Conservation (phyloP, 2,329 filamentous ascomycete genomes). For the Colletotrichum sp. region DNA sequence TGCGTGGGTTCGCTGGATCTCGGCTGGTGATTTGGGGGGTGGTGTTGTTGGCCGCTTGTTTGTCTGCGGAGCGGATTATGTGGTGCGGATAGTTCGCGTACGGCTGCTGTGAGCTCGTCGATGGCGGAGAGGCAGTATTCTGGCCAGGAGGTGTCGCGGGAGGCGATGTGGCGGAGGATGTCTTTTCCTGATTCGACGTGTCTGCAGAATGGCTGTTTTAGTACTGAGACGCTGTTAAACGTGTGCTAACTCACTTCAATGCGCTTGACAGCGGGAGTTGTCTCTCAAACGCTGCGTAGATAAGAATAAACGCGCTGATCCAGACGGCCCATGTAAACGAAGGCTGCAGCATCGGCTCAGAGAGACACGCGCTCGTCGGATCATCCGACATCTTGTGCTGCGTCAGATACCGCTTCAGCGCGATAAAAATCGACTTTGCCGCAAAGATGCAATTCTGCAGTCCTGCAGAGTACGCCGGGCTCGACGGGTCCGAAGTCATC, state of each 20-base stretch:
- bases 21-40: not conserved
- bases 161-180: slow-evolving; percentile 30
- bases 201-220: slow-evolving; percentile 13
- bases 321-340: slow-evolving; percentile 58
- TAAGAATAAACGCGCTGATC: slow-evolving; percentile 57
- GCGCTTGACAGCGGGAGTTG: slow-evolving; percentile 43
- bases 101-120: slow-evolving; percentile 33
- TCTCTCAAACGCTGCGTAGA: slow-evolving; percentile 53
- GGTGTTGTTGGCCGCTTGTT: not conserved
- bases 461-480: slow-evolving; percentile 49
- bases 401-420: slow-evolving; percentile 34
- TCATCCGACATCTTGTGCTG: slow-evolving; percentile 16
- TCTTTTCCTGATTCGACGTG: slow-evolving; percentile 33
- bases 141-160: slow-evolving; percentile 36
- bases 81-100: slow-evolving; percentile 27
- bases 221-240: too few species aligned
- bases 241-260: slow-evolving; percentile 34
- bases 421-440: slow-evolving; percentile 50
- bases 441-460: slow-evolving; percentile 57
- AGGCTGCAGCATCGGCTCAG: slow-evolving; percentile 48
- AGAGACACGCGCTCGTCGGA: slow-evolving; percentile 8
- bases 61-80: not conserved
- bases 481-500: slow-evolving; percentile 48
- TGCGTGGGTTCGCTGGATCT: not conserved
- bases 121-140: slow-evolving; percentile 37